phyloP scores from a whole-genome alignment of 1,284 basidiomycete genomes.

The Microbotryomycetes sp. region DNA sequence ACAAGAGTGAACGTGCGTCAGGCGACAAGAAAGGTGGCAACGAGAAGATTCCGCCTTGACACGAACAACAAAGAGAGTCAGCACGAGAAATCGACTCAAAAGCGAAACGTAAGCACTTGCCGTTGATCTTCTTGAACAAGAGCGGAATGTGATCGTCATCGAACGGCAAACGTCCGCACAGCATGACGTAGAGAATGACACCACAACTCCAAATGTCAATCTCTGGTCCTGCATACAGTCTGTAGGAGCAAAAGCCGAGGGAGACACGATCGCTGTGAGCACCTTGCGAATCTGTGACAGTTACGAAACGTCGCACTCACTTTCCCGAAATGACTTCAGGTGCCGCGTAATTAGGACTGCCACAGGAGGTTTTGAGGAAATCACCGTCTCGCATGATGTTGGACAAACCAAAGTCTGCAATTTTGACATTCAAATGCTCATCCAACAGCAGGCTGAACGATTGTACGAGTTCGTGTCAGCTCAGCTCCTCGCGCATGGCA shows the following conservation, averaged over 20 bases:
- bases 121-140: constrained; percentile 85
- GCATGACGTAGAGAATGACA: constrained; percentile 91
- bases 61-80: background rate
- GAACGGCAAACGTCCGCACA: constrained; percentile 84
- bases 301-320: constrained; percentile 35
- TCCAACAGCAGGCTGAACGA: constrained; percentile 47
- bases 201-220: constrained; percentile 98
- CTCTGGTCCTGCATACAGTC: constrained; percentile 85
- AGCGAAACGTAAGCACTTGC: constrained; percentile 48
- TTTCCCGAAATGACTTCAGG: constrained; percentile 91
- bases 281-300: background rate
- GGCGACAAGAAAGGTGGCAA: constrained; percentile 69
- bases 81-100: background rate
- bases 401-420: constrained; percentile 89
- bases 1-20: constrained; percentile 70
- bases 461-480: too few species aligned
- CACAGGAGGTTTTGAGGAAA: constrained; percentile 89
- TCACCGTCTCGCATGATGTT: constrained; percentile 93
- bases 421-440: constrained; percentile 63
- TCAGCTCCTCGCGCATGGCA: too few species aligned
- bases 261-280: too few species aligned
- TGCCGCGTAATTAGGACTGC: constrained; percentile 92
- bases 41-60: constrained; percentile 70
- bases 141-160: constrained; percentile 90
- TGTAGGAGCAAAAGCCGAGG: constrained; percentile 24